These are phyloP conservation scores for Pharnaceum exiguum DNA, from an alignment of 148 eudicot genomes.

Conservation along the genomic window DNA sequence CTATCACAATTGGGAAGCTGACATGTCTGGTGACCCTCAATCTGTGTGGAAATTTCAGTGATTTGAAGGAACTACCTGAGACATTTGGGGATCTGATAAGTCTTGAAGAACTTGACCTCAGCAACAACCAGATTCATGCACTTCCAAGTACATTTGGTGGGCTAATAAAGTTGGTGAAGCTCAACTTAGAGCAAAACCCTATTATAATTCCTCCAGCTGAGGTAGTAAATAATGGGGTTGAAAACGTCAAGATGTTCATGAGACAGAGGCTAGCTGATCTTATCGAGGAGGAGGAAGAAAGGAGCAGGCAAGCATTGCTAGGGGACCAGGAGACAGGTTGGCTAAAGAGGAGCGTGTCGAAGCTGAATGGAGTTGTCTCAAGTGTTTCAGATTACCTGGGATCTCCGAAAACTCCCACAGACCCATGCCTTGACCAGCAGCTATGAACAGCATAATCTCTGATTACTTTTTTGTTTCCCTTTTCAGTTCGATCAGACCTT, in stretches of 20 bases:
- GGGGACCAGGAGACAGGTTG: conserved; percentile 49
- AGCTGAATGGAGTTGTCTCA: conserved; percentile 47
- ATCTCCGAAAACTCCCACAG: conserved; percentile 29
- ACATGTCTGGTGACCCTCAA: conserved; percentile 63
- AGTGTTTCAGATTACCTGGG: conserved; percentile 58
- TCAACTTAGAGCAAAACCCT: conserved; percentile 83
- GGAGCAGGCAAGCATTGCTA: conserved; percentile 33
- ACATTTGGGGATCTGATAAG: conserved; percentile 57
- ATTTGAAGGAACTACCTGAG: conserved; percentile 73
- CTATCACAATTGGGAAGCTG: conserved; percentile 53
- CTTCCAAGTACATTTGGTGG: conserved; percentile 74
- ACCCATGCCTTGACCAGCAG: conserved; percentile 63
- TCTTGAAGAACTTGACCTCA: conserved; percentile 75
- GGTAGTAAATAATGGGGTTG: conserved; percentile 61
- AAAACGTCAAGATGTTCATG: conserved; percentile 66
- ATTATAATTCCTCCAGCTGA: conserved; percentile 62
- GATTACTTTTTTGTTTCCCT: not conserved
- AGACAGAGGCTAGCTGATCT: conserved; percentile 57
- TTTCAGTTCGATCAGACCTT: not conserved
- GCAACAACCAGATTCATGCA: conserved; percentile 87
- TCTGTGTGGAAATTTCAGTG: conserved; percentile 82
- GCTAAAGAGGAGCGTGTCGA: conserved; percentile 57
- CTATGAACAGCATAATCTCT: conserved; percentile 31
- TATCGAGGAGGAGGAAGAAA: conserved; percentile 59
- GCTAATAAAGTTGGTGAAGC: conserved; percentile 58